Base-by-base conservation (phyloP, 2,329 filamentous ascomycete genomes). In the Xylaria sp. region DNA sequence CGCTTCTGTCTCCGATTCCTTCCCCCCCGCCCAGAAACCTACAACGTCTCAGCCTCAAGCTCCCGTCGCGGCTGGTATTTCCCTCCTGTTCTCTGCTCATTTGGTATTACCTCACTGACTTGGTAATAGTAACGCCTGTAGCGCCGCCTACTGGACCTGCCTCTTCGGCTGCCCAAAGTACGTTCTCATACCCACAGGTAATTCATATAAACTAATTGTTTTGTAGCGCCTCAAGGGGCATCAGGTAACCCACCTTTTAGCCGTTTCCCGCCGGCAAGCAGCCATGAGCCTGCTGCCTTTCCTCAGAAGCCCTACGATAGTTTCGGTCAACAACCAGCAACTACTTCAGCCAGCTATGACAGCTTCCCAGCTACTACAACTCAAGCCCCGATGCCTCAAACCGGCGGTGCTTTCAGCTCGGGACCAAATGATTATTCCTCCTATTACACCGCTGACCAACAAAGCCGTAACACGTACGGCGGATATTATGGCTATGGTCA, bases 261-360 rank as follows among this genome's bases (percentile, higher is more conserved):
- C 60, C 88, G 90, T 58, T 93, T 89, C 72, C 86, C 83, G 51
- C 89, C 90, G 71, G 73, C 83, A 54, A 81, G 81, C 55, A 76
- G 83, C 33, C 88, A 87, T 58, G 90, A 92, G 57, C 78, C 83
- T 23, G 79, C 86, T 43, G 80, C 85, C 19, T 81, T 85, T 57
- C 79, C 83, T 4, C 90, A 92, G 77, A 97, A 98, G 81, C 87
- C 90, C 2, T 93, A 93, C 76, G 94, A 97, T 74, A 86, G 91
- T 0, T 98, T 97, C 74, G 86, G 84, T 69, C 92, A 96, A 74
- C 91, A 86, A 65, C 83, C 80, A 54, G 79, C 83, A 21, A 72
- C 72, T 25, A 76, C 79, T 15, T 76, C 80, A 23, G 74, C 79
- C 43, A 67, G 74, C 11, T 87, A 85, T 71, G 90, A 92, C 75